Evolutionary conservation across 768 basidiomycete genomes (phyloP).

Genomic region (Termitomyces bulborhizus): DNA sequence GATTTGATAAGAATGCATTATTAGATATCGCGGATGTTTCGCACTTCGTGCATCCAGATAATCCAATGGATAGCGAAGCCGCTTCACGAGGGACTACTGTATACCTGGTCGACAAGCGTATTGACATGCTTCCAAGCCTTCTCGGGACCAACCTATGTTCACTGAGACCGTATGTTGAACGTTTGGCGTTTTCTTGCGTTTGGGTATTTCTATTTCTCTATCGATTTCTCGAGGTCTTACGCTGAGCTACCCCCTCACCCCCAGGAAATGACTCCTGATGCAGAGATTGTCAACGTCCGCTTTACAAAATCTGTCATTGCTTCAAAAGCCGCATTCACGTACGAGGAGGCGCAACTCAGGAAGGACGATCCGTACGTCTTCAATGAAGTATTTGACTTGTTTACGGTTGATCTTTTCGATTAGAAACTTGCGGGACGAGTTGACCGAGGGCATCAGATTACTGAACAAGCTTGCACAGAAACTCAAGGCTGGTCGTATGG

Average conservation of each 20-base stretch:
- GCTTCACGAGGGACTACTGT: constrained; percentile 96
- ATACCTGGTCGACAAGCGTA: constrained; percentile 96
- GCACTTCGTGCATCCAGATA: constrained; percentile 89
- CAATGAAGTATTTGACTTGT: neutral
- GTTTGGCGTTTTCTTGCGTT: constrained; percentile 91
- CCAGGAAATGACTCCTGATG: constrained; percentile 86
- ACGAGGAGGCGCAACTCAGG: constrained; percentile 90
- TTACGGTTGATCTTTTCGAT: neutral
- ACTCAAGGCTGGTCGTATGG: constrained; percentile 82
- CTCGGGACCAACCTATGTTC: constrained; percentile 96
- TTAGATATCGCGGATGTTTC: constrained; percentile 98
- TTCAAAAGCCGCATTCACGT: constrained; percentile 94
- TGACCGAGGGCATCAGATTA: constrained; percentile 82
- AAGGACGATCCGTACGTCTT: constrained; percentile 82
- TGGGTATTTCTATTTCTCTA: constrained; percentile 54
- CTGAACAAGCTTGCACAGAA: constrained; percentile 85
- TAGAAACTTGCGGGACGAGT: constrained; percentile 71
- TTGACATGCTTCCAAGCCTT: constrained; percentile 94
- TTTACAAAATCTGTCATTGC: constrained; percentile 97
- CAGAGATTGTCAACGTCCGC: constrained; percentile 83
- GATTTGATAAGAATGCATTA: neutral
- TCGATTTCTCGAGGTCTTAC: neutral
- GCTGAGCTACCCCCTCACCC: constrained; percentile 3
- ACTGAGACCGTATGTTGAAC: constrained; percentile 85
- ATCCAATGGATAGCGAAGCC: constrained; percentile 94